Evolutionary conservation across 257 asterid species (phyloP).

Genomic region (Henckelia pumila): DNA sequence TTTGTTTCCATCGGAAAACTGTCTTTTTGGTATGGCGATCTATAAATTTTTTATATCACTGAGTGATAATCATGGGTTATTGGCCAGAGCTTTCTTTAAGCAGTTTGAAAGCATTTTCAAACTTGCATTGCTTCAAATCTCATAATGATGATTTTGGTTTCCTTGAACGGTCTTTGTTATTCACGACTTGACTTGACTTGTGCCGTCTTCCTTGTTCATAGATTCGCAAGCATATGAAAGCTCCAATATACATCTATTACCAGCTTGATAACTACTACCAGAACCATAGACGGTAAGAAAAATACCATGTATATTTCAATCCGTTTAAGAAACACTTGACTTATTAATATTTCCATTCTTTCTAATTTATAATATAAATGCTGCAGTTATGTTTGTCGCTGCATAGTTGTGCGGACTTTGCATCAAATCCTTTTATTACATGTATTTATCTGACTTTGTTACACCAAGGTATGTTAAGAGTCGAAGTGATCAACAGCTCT

Average conservation of each 20-base stretch:
- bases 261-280: constrained; percentile 84
- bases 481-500: constrained; percentile 65
- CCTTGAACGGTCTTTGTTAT: neutral
- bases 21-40: neutral
- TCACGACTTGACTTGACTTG: constrained; percentile 5
- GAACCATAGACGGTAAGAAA: constrained; percentile 67
- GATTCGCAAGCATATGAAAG: constrained; percentile 64
- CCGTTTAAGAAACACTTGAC: too few relatives aligned
- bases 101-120: neutral
- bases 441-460: constrained; percentile 23
- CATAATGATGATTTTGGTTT: neutral
- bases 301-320: neutral
- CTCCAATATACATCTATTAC: constrained; percentile 71
- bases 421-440: neutral
- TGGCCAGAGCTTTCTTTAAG: neutral
- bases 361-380: neutral
- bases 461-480: constrained; percentile 66
- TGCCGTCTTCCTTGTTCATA: constrained; percentile 24
- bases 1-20: neutral
- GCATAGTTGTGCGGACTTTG: constrained; percentile 1
- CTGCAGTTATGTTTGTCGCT: neutral
- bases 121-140: neutral
- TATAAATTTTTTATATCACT: neutral
- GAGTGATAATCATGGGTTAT: neutral
- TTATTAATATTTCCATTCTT: neutral